Evolutionary conservation across 306 rosid genomes (phyloP).

Genomic region (Nissolia schottii): DNA sequence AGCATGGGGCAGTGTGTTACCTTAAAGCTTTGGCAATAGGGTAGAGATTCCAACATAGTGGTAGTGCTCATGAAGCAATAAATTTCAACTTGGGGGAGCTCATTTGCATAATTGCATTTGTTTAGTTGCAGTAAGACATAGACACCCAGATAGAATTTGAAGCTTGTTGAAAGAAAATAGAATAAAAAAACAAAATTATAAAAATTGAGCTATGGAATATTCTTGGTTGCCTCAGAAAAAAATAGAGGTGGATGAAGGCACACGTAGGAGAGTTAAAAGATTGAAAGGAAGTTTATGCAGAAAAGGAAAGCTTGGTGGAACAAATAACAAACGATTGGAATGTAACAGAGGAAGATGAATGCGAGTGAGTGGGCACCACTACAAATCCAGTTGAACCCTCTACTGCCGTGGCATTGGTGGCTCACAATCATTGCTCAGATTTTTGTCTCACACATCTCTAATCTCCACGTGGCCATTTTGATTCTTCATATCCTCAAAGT

Average conservation of each 20-base stretch:
- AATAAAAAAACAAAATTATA: not conserved
- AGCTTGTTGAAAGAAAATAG: not conserved
- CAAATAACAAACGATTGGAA: not conserved
- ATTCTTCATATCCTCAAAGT: not conserved
- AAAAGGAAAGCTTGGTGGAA: not conserved
- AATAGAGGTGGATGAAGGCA: constrained; percentile 46
- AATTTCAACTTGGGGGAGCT: constrained; percentile 37
- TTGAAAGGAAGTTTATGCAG: not conserved
- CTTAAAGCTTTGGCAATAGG: constrained; percentile 64
- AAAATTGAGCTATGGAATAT: constrained; percentile 16
- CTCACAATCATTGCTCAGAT: constrained; percentile 9
- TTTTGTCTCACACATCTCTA: constrained; percentile 24
- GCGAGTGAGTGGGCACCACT: not conserved
- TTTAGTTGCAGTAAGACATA: not conserved
- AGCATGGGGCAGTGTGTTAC: constrained; percentile 25
- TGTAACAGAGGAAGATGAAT: not conserved
- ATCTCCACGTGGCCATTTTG: constrained; percentile 37
- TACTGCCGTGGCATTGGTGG: constrained; percentile 15
- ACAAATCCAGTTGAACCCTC: not conserved
- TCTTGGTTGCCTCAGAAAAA: constrained; percentile 14
- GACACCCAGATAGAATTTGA: constrained; percentile 23
- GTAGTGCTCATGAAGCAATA: constrained; percentile 38
- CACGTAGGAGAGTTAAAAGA: constrained; percentile 29
- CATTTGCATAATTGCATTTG: constrained; percentile 26
- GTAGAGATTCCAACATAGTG: constrained; percentile 64